Evolutionary conservation across 805 yeast genomes (phyloP).

Genomic region (Saturnispora besseyi): DNA sequence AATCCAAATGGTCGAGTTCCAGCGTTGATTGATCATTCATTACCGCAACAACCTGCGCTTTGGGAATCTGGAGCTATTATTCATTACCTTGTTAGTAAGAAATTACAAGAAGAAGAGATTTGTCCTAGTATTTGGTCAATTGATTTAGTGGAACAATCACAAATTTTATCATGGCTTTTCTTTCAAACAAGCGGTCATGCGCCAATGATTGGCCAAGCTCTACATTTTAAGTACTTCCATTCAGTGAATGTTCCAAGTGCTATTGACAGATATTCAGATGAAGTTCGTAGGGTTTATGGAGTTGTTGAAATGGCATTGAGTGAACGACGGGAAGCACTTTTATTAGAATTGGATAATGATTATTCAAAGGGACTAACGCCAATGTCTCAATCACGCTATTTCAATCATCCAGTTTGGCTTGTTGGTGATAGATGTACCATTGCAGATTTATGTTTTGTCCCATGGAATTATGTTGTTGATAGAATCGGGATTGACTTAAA

Average conservation of each 20-base stretch:
- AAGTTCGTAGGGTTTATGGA: conserved; percentile 86
- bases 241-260: conserved; percentile 80
- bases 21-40: conserved; percentile 76
- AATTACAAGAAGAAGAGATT: conserved; percentile 50
- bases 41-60: conserved; percentile 47
- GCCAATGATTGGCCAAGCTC: conserved; percentile 97
- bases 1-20: conserved; percentile 97
- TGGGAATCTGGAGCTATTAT: conserved; percentile 97
- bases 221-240: conserved; percentile 89
- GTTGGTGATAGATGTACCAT: conserved; percentile 79
- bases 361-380: conserved; percentile 87
- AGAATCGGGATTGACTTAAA: conserved; percentile 83
- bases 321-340: conserved; percentile 80
- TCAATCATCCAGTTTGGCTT: conserved; percentile 91
- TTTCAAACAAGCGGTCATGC: conserved; percentile 97
- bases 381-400: conserved; percentile 71
- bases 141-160: conserved; percentile 70
- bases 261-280: conserved; percentile 83
- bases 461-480: conserved; percentile 95
- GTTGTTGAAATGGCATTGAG: conserved; percentile 93
- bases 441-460: conserved; percentile 88
- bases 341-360: conserved; percentile 81
- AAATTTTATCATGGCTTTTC: conserved; percentile 80
- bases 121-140: conserved; percentile 73
- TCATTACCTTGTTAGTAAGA: conserved; percentile 67